phyloP scores from a whole-genome alignment of 495 filamentous ascomycete species.

The Acidiella bohemica region DNA sequence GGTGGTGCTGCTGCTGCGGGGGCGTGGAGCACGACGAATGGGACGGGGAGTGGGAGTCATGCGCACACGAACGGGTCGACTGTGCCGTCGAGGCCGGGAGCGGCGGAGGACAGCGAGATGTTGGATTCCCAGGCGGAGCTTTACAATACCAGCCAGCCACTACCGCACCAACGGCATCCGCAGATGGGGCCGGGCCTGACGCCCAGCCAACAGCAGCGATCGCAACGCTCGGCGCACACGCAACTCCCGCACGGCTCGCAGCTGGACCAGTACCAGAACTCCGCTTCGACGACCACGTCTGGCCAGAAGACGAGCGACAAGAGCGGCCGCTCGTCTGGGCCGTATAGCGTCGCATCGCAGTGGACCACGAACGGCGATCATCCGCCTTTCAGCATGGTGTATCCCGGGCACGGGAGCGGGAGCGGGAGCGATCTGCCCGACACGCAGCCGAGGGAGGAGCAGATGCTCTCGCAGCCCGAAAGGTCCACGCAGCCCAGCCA shows the following conservation, averaged over 20 bases:
- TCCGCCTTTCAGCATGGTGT: constrained; percentile 27
- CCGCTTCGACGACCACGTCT: constrained; percentile 61
- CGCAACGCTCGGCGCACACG: constrained; percentile 61
- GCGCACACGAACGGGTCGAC: constrained; percentile 55
- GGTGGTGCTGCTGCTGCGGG: constrained; percentile 35
- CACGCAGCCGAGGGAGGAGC: constrained; percentile 41
- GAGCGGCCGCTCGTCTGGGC: constrained; percentile 28
- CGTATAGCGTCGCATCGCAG: constrained; percentile 46
- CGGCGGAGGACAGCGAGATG: constrained; percentile 48
- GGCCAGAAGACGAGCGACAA: constrained; percentile 45
- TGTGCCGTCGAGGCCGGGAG: constrained; percentile 38
- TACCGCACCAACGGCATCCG: constrained; percentile 24
- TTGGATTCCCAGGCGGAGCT: constrained; percentile 35
- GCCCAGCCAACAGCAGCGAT: constrained; percentile 38
- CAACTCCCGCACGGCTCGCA: constrained; percentile 64
- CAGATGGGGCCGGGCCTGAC: constrained; percentile 17
- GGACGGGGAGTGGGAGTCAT: constrained; percentile 38
- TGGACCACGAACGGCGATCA: constrained; percentile 44
- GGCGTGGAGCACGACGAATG: constrained; percentile 32
- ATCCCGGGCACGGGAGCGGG: constrained; percentile 16
- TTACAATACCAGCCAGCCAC: constrained; percentile 33
- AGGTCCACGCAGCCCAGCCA: constrained; percentile 1
- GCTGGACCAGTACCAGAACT: constrained; percentile 61
- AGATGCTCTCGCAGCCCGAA: constrained; percentile 4
- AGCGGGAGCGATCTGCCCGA: constrained; percentile 45